These are phyloP conservation scores for Cadophora sp. DNA, from an alignment of 2,329 filamentous ascomycete species.

Conservation along the genomic window DNA sequence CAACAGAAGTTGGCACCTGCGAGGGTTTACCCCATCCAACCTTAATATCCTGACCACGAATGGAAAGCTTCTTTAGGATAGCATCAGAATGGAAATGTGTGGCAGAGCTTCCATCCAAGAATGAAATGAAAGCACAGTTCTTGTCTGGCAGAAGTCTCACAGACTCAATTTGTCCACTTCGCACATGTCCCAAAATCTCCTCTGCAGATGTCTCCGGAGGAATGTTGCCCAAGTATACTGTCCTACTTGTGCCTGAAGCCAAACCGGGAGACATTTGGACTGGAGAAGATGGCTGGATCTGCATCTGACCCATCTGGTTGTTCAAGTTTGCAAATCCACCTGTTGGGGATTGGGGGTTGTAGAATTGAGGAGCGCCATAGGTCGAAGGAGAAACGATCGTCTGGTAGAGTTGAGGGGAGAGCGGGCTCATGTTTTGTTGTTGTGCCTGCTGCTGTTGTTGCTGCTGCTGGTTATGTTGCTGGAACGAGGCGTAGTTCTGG, in stretches of 20 bases:
- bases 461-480: conserved; percentile 62
- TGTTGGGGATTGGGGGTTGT: conserved; percentile 84
- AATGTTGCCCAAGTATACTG: conserved; percentile 97
- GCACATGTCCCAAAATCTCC: conserved; percentile 94
- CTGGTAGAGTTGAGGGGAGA: conserved; percentile 84
- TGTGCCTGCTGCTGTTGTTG: conserved; percentile 57
- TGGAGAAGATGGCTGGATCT: conserved; percentile 70
- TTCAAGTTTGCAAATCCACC: conserved; percentile 59
- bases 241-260: conserved; percentile 90
- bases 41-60: conserved; percentile 99
- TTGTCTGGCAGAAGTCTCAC: conserved; percentile 95
- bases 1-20: conserved; percentile 95
- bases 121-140: conserved; percentile 99
- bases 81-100: conserved; percentile 99
- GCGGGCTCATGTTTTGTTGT: conserved; percentile 73
- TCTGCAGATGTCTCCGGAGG: conserved; percentile 97
- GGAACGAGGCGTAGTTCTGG: conserved; percentile 80
- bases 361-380: conserved; percentile 82
- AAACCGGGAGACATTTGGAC: conserved; percentile 80
- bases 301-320: conserved; percentile 54
- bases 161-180: conserved; percentile 98
- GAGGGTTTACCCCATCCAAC: conserved; percentile 99
- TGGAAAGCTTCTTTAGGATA: conserved; percentile 98
- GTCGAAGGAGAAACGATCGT: conserved; percentile 85
- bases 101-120: conserved; percentile 95